Conservation (phyloP, 305 asterid species). For the Salvia sclarea region DNA sequence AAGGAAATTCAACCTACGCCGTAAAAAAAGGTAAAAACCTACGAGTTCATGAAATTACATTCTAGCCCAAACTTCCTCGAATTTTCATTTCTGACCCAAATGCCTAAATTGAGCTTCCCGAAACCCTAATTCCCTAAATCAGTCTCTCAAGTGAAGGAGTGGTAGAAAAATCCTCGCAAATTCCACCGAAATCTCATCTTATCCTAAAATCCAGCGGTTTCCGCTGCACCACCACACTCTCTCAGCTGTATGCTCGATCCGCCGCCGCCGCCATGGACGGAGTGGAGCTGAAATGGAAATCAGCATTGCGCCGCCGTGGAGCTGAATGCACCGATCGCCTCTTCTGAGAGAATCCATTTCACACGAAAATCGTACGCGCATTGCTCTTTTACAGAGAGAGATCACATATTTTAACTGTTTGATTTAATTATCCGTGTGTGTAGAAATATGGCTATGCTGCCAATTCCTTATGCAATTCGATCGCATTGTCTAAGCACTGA, state of each 20-base stretch:
- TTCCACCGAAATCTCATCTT: neutral
- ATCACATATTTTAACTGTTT: neutral
- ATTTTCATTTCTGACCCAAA: neutral
- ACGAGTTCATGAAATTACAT: neutral
- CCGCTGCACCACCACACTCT: neutral
- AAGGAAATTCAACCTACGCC: too few species aligned
- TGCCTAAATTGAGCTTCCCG: neutral
- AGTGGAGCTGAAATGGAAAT: neutral
- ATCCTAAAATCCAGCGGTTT: neutral
- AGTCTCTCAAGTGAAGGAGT: neutral
- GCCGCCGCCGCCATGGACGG: neutral
- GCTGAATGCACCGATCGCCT: neutral
- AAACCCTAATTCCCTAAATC: too few species aligned
- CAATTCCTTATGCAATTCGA: conserved; percentile 40
- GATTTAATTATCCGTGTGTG: conserved; percentile 24
- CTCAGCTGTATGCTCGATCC: neutral
- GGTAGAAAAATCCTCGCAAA: neutral
- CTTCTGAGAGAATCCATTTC: neutral
- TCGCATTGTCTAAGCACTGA: conserved; percentile 46
- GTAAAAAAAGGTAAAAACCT: too few species aligned
- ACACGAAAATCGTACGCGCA: neutral
- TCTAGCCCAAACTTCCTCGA: neutral
- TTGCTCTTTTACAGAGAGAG: neutral
- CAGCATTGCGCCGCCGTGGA: neutral
- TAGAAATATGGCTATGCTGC: conserved; percentile 48